Evolutionary conservation across 176 grass and related monocot species (phyloP).

Genomic region (Oryza longistaminata): DNA sequence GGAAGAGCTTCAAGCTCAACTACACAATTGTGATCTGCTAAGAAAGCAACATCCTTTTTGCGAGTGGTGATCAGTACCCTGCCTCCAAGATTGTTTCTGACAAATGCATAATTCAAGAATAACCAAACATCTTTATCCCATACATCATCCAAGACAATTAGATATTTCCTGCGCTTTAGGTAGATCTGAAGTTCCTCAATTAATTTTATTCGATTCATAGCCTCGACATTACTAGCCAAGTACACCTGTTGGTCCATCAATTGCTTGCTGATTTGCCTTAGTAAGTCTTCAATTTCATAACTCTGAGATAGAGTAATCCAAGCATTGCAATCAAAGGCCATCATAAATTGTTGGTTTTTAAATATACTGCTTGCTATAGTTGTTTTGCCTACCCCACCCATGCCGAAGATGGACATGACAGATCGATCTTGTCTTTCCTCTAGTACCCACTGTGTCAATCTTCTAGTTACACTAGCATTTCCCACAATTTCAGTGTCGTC

Average conservation of each 20-base stretch:
- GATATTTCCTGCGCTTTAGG: constrained; percentile 39
- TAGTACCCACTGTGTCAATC: constrained; percentile 36
- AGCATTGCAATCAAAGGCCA: constrained; percentile 31
- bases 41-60: constrained; percentile 30
- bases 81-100: constrained; percentile 12
- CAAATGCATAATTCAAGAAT: constrained; percentile 36
- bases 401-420: constrained; percentile 48
- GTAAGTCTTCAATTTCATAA: constrained; percentile 36
- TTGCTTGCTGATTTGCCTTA: constrained; percentile 44
- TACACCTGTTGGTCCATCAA: neutral
- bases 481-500: constrained; percentile 43
- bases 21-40: neutral
- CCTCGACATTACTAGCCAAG: neutral
- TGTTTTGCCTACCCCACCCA: constrained; percentile 69
- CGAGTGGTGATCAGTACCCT: constrained; percentile 53
- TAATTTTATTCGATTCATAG: constrained; percentile 15
- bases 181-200: constrained; percentile 27
- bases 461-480: constrained; percentile 25
- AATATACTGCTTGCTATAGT: constrained; percentile 39
- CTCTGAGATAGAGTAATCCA: constrained; percentile 51
- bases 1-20: constrained; percentile 29
- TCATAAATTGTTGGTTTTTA: constrained; percentile 32
- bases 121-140: constrained; percentile 39
- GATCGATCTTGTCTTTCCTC: constrained; percentile 27
- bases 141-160: constrained; percentile 56